Evolutionary conservation across 1,139 yeast genomes (phyloP), one percentile per base, ranked within the genome.

Genomic region (Lodderomyces metapsilosis): DNA sequence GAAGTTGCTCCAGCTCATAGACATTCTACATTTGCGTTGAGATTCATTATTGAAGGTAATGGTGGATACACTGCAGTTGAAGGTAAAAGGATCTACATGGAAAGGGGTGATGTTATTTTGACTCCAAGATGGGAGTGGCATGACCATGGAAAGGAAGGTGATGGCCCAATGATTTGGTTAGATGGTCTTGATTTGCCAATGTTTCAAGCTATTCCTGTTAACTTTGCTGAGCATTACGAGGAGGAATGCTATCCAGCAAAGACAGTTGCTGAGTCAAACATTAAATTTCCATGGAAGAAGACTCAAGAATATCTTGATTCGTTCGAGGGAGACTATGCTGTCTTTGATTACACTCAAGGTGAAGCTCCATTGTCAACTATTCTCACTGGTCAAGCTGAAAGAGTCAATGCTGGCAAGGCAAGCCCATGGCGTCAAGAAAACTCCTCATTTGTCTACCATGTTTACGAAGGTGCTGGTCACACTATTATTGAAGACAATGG

Each of bases 1-100:
- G 31, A 27, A 27, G 31, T 27, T 27, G 31, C 31, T n/a, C 31
- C 31, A n/a, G 31, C 31, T 13, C 31, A 27, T n/a, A 27, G 31
- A 27, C 31, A 27, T 27, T 27, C 31, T 12, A 16, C 31, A n/a
- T 27, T 27, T 27, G 31, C 31, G 4, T 27, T 27, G 16, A 27
- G 31, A n/a, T 27, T 27, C 16, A 27, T 27, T 27, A 27, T 27
- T 13, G 31, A 27, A 13, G 31, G 31, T 27, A 16, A 27, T 5
- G 31, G 31, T 27, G 31, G 31, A 4, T 27, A 12, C 31, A 27
- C 31, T 27, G 31, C 31, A 5, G 31, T 27, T 4, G 31, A 27
- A 27, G 31, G 31, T 27, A 15, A 27, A 27, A 27, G 31, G 12
- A 27, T 27, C 16, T 27, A 27, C 31, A 27, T 27, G 31, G 17